Base-by-base conservation (phyloP, 441 rosid species). In the Gossypium laxum region DNA sequence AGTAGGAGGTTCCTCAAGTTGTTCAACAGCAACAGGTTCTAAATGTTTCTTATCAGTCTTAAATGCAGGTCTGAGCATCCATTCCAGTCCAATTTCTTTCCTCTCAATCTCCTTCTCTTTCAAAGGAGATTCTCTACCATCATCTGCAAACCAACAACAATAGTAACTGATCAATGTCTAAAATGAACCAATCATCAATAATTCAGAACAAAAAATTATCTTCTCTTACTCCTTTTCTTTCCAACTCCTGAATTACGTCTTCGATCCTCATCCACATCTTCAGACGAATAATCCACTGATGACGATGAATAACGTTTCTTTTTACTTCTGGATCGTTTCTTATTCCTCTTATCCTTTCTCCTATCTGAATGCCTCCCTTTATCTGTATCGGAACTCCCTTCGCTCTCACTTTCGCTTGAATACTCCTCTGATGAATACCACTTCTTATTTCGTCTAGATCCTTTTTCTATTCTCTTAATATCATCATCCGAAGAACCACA, bases 41-140 rank as follows among this genome's bases (percentile, higher is more conserved):
- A 72, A 26, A 64, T 86, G 82, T 55, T 15, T 74, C 66, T 60
- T 80, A 57, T 82, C 83, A 3, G 72, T 38, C 71, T 74, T 82
- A 12, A 75, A 80, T 2, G 84, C 79, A 18, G 97, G 91, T 69
- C 81, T 83, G 19, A 91, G 80, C 98, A 93, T 93, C 91, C 91
- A 93, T 60, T 88, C 97, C 68, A 90, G 80, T 12, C 95, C 98
- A 73, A 85, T 83, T 66, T 83, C 86, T 70, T 82, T 87, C 63
- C 96, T 87, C 26, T 60, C 86, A 77, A 82, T 82, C 45, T 87
- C 87, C 57, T 77, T 75, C 26, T 78, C 77, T 48, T 70, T 72
- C 32, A 48, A 3, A 22, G 79, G 47, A n/a, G 75, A 75, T 41
- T 38, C 73, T 67, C 11, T 24, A 69, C 47, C 63, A 62, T 69